Base-by-base conservation (phyloP, 148 eudicot species). In the Simmondsia chinensis region DNA sequence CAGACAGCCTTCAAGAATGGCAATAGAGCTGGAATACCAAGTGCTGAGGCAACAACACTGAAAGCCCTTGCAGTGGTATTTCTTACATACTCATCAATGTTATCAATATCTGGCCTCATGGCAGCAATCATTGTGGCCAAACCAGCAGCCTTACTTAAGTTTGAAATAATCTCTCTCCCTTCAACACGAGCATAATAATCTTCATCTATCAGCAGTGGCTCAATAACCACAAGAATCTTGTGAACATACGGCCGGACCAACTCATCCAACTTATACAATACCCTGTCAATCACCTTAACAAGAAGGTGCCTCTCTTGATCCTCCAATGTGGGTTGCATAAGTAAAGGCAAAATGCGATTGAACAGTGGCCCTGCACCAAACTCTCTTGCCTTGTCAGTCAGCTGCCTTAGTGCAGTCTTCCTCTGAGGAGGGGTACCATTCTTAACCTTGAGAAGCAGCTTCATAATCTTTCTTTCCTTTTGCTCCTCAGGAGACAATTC, bases 91-190 rank as follows among this genome's bases (percentile, higher is more conserved):
- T 89, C 97, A 47, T 89, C 97, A 57, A 89, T 89, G 46, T 89
- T 84, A 60, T 89, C 97, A 37, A 89, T 89, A 70, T 89, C 97
- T 0, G 97, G 97, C 34, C 97, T 86, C 97, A 89, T 88, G 24
- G 97, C 95, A 68, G 97, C 97, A 69, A 89, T 89, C 97, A 89
- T 89, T 43, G 97, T 89, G 22, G 97, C 95, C 68, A 89, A 70
- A 1, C 97, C 97, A 60, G 95, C 95, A 50, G 97, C 97, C 63
- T 89, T 89, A 53, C 97, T 89, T 37, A 89, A 77, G 75, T 89
- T 89, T 2, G 97, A 89, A 37, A 89, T 84, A 48, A 89, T 89
- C 55, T 89, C 97, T 51, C 97, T 73, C 14, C 97, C 97, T 62
- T 89, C 95, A 4, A 89, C 95, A 69, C 97, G 97, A 19, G 97